phyloP scores from a whole-genome alignment of 495 filamentous ascomycete species.

The Aspergillus affinis region DNA sequence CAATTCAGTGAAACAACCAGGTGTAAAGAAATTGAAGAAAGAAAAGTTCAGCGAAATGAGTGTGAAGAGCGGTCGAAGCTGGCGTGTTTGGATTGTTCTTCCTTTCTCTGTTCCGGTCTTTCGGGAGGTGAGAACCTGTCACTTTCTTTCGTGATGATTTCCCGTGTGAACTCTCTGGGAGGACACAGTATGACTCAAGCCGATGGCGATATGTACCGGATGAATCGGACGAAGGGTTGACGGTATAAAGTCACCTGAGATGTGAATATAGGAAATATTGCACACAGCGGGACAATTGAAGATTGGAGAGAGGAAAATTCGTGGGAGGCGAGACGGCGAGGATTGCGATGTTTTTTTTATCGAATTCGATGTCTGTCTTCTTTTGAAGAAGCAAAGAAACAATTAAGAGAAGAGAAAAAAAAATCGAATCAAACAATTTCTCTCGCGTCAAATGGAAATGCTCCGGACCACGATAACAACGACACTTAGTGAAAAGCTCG shows the following conservation, averaged over 20 bases:
- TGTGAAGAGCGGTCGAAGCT: slow-evolving; percentile 24
- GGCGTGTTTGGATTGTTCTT: slow-evolving; percentile 14
- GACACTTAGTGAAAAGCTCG: slow-evolving; percentile 58
- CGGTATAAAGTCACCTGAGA: neutral
- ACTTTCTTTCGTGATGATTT: slow-evolving; percentile 6
- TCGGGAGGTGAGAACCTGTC: slow-evolving; percentile 13
- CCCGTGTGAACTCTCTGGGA: neutral
- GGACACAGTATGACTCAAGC: neutral
- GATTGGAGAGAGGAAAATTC: slow-evolving; percentile 3
- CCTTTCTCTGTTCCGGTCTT: slow-evolving; percentile 17
- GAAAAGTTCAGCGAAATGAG: slow-evolving; percentile 13
- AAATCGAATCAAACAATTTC: slow-evolving; percentile 1
- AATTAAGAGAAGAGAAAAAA: slow-evolving; percentile 8
- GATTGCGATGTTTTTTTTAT: slow-evolving; percentile 5
- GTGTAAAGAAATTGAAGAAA: slow-evolving; percentile 27
- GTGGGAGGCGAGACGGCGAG: slow-evolving; percentile 8
- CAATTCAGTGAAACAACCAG: slow-evolving; percentile 27
- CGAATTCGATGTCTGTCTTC: slow-evolving; percentile 3
- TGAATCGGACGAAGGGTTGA: neutral
- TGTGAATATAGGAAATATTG: neutral
- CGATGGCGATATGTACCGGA: neutral
- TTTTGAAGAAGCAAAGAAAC: slow-evolving; percentile 4
- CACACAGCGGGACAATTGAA: neutral
- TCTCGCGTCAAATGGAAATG: slow-evolving; percentile 33
- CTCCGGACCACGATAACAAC: slow-evolving; percentile 34